These are phyloP conservation scores for Leishmania amazonensis DNA, from an alignment of 208 protist species.

Conservation along the genomic window DNA sequence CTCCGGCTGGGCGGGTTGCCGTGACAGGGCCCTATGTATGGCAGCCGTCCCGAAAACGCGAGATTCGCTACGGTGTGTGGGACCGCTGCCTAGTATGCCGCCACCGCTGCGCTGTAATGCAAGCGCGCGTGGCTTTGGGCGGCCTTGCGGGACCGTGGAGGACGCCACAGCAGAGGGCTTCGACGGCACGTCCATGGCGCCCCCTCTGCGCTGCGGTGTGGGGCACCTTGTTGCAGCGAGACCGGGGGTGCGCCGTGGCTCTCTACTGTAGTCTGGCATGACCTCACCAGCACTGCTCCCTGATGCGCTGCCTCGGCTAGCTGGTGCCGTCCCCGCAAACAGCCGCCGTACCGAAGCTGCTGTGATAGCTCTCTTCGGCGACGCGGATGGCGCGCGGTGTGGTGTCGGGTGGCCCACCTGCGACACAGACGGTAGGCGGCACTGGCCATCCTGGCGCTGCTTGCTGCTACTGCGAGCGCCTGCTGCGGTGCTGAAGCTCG, in stretches of 20 bases:
- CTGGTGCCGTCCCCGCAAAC: not conserved
- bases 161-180: not conserved
- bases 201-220: not conserved
- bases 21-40: not conserved
- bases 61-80: not conserved
- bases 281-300: not conserved
- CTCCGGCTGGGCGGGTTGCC: not conserved
- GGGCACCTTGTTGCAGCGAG: not conserved
- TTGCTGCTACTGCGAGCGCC: constrained; percentile 6
- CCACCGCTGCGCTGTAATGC: constrained; percentile 1
- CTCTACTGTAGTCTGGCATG: not conserved
- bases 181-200: not conserved
- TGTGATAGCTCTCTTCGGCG: not conserved
- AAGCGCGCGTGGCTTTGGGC: constrained; percentile 7
- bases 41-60: not conserved
- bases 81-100: not conserved
- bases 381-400: not conserved
- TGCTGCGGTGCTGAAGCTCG: not conserved
- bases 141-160: not conserved
- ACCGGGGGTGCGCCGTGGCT: not conserved
- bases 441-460: not conserved
- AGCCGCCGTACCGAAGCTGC: not conserved
- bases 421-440: constrained; percentile 1
- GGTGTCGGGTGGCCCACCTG: not conserved
- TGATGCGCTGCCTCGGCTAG: not conserved